Base-by-base conservation (phyloP, 441 rosid species). In the Pelargonium exstipulatum region DNA sequence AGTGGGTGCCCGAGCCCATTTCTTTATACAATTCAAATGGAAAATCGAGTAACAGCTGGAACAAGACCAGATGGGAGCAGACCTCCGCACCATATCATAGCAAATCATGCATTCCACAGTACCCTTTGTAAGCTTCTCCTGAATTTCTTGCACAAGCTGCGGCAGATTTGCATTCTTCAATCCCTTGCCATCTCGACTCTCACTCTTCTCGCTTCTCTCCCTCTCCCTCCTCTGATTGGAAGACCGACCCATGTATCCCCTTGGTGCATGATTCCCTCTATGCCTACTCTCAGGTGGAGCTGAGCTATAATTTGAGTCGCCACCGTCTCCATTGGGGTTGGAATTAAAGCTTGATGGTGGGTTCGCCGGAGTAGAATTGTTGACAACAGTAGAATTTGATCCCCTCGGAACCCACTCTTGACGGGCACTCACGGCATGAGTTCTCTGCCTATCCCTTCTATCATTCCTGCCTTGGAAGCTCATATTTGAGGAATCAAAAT, bases 1-100 rank as follows among this genome's bases (percentile, higher is more conserved):
- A 10, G 97, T 87, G 12, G 99, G 99, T 20, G 97, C 92, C 67
- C 91, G 90, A 35, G 96, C 98, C 99, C 98, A 95, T 74, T 81
- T 95, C 91, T 90, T 95, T 70, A 88, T 90, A 76, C 99, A 92
- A 78, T 74, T 88, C 82, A 95, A 80, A 80, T 95, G 98, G 69
- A 95, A 95, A 65, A 95, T 91, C 4, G 98, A 90, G 73, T 81
- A 95, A 77, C 97, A 95, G 82, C 96, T 95, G 0, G 96, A 87
- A 76, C 99, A 92, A 66, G 99, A 91, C 97, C 98, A 95, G 61
- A 91, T 72, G n/a, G 94, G 64, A 0, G 94, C 95, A 55, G 91
- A 79, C 75, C 99, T 82, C 43, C 87, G 69, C 73, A 95, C 98
- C 95, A 85, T 90, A 61, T 95, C 99, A 64, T 88, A 95, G 75